Percentiles rank a stretch among this genome's conserved stretches.
Evolutionary conservation across 192 early-diverging fungal species (phyloP).

Genomic region (Coemansia sp.): DNA sequence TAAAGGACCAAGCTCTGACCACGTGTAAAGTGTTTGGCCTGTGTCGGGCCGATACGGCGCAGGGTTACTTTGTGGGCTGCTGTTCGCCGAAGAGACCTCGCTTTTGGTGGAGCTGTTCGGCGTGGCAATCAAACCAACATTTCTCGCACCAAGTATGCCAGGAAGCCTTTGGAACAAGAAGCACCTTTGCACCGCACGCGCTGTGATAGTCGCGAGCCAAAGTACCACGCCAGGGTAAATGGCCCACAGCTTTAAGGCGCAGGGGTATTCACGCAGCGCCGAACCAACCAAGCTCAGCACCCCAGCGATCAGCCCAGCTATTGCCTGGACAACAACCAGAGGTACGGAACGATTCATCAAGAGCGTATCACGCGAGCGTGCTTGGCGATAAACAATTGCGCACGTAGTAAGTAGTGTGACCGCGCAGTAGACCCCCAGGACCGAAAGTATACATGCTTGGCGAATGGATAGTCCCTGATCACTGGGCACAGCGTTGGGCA

Average conservation of each 20-base stretch:
- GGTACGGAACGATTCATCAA: constrained; percentile 22
- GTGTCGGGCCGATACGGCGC: constrained; percentile 12
- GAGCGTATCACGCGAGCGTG: constrained; percentile 11
- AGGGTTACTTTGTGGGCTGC: not conserved
- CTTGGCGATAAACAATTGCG: constrained; percentile 20
- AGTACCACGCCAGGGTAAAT: constrained; percentile 28
- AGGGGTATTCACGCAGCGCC: constrained; percentile 22
- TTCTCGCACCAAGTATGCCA: not conserved
- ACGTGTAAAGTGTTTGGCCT: constrained; percentile 13
- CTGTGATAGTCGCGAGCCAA: constrained; percentile 27
- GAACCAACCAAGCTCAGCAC: constrained; percentile 18
- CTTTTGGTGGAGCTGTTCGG: not conserved
- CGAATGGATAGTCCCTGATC: constrained; percentile 14
- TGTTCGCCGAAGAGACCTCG: not conserved
- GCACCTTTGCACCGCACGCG: constrained; percentile 26
- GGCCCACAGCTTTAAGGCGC: constrained; percentile 36
- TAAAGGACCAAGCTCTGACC: constrained; percentile 22
- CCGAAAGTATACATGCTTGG: constrained; percentile 3
- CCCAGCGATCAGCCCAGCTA: constrained; percentile 13
- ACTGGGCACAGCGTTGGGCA: not conserved
- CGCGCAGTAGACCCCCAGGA: constrained; percentile 21
- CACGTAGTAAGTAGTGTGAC: constrained; percentile 19
- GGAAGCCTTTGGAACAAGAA: constrained; percentile 3
- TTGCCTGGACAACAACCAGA: constrained; percentile 21
- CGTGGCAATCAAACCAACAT: constrained; percentile 1